These are phyloP conservation scores for Fusarium solani-melongenae DNA, from an alignment of 2,329 filamentous ascomycete species.

Conservation along the genomic window DNA sequence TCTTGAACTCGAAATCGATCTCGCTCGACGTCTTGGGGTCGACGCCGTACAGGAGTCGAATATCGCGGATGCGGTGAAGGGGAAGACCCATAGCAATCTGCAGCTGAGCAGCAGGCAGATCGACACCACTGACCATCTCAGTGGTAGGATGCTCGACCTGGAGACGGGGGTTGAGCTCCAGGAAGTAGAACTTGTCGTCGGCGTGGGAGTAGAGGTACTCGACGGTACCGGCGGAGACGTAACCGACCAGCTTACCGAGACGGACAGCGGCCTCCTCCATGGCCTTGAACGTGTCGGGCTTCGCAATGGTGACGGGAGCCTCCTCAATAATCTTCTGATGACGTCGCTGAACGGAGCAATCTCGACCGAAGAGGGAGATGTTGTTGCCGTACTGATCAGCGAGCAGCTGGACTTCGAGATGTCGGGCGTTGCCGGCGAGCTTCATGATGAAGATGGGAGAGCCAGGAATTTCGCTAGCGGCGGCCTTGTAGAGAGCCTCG, in stretches of 20 bases:
- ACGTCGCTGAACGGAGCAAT: conserved; percentile 97
- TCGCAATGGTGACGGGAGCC: conserved; percentile 96
- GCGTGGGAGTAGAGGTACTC: conserved; percentile 98
- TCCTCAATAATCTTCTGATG: conserved; percentile 99
- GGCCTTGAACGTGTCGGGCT: conserved; percentile 85
- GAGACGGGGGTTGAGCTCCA: conserved; percentile 97
- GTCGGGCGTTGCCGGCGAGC: conserved; percentile 93
- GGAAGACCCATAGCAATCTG: conserved; percentile 99
- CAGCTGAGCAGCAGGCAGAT: conserved; percentile 95
- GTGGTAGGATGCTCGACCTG: conserved; percentile 99
- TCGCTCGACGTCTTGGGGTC: conserved; percentile 87
- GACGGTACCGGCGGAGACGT: conserved; percentile 98
- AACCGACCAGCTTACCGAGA: conserved; percentile 92
- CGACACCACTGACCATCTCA: conserved; percentile 98
- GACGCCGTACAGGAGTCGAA: conserved; percentile 93
- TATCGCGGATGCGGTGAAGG: conserved; percentile 94
- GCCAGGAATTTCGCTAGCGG: conserved; percentile 95
- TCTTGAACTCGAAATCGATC: conserved; percentile 97
- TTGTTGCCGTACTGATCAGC: conserved; percentile 99
- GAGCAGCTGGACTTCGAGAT: conserved; percentile 96
- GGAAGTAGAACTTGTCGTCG: conserved; percentile 99
- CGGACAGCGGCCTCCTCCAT: conserved; percentile 98
- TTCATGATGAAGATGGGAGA: conserved; percentile 99
- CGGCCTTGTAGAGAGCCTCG: conserved; percentile 89
- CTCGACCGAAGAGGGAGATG: conserved; percentile 97